Percentiles rank a stretch among this genome's conserved stretches.
These are phyloP conservation scores for Ampelomyces quisqualis DNA, from an alignment of 2,329 filamentous ascomycete genomes.

Conservation along the genomic window DNA sequence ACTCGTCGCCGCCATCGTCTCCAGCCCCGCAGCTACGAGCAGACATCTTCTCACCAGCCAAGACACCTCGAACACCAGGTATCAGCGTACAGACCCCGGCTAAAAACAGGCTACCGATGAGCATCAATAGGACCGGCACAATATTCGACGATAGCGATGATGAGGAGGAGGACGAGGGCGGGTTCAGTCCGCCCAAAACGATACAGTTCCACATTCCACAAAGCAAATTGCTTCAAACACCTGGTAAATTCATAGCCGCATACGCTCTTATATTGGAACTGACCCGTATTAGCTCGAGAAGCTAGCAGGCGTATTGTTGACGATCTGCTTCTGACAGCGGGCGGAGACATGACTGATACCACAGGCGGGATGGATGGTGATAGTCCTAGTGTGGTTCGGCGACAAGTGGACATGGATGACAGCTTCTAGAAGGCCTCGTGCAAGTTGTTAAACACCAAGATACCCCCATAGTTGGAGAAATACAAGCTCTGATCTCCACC, in stretches of 20 bases:
- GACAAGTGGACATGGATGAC: slow-evolving; percentile 50
- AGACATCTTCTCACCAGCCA: slow-evolving; percentile 79
- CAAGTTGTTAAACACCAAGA: neutral
- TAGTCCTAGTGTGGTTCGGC: slow-evolving; percentile 52
- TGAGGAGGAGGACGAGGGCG: slow-evolving; percentile 54
- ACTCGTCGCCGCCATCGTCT: slow-evolving; percentile 53
- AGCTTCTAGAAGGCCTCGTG: slow-evolving; percentile 43
- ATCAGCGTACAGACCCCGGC: slow-evolving; percentile 78
- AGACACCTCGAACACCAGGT: slow-evolving; percentile 69
- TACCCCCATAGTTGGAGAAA: slow-evolving; percentile 7
- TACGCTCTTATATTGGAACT: slow-evolving; percentile 2
- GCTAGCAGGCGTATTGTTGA: slow-evolving; percentile 80
- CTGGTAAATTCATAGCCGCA: slow-evolving; percentile 55
- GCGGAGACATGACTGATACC: slow-evolving; percentile 57
- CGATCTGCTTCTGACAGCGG: slow-evolving; percentile 74
- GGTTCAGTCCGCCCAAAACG: slow-evolving; percentile 88
- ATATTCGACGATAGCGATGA: slow-evolving; percentile 76
- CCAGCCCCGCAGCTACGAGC: slow-evolving; percentile 79
- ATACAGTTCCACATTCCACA: slow-evolving; percentile 82
- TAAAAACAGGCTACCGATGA: slow-evolving; percentile 41
- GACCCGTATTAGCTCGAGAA: slow-evolving; percentile 61
- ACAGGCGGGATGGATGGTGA: slow-evolving; percentile 46
- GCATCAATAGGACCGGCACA: slow-evolving; percentile 51
- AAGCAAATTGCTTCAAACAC: slow-evolving; percentile 76
- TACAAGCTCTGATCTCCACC: no score